Conservation (phyloP, 1,139 yeast genomes). For the Scheffersomyces illinoinensis region DNA sequence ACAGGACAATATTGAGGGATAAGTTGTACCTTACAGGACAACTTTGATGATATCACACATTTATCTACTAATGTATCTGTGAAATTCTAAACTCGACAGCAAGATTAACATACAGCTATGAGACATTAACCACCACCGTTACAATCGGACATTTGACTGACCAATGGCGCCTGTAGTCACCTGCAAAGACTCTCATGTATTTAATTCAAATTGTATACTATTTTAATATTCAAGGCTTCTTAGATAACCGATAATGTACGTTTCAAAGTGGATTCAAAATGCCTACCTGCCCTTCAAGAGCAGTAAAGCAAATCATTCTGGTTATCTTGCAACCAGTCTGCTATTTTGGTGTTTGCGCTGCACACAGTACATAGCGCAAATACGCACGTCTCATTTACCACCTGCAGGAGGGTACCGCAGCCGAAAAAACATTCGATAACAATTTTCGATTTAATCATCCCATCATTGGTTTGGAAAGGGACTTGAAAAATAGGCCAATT, state of each 20-base stretch:
- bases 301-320: not conserved
- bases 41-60: not conserved
- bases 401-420: not conserved
- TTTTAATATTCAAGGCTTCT: not conserved
- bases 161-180: not conserved
- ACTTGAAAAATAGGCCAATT: not conserved
- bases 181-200: not conserved
- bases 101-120: not conserved
- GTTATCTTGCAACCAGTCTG: not conserved
- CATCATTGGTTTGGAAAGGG: not conserved
- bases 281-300: not conserved
- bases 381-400: not conserved
- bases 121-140: not conserved
- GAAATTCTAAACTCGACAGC: not conserved
- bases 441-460: not conserved
- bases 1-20: not conserved
- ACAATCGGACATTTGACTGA: not conserved
- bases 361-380: not conserved
- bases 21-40: not conserved
- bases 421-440: not conserved
- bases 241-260: not conserved
- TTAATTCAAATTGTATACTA: not conserved
- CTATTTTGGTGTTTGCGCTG: not conserved
- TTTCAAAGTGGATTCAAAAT: too few relatives aligned
- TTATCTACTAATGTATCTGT: not conserved